Base-by-base conservation (phyloP, 140 eudicot genomes). In the Oenanthe javanica region DNA sequence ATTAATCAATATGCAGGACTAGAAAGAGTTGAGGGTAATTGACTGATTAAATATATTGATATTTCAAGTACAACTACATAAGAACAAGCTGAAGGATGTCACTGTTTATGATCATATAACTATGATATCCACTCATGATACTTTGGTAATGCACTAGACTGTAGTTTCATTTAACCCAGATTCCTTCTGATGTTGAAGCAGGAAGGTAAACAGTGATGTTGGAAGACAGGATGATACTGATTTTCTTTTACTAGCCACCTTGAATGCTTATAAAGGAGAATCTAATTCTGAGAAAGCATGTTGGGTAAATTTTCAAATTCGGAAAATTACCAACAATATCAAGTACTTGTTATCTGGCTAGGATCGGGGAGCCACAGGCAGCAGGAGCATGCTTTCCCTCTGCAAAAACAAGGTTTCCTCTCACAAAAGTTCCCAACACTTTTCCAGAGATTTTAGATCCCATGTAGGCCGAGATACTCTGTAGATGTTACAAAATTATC, bases 401-500 rank as follows among this genome's bases (percentile, higher is more conserved):
- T 51, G 82, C 85, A 48, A 72, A 95, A 6, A 95, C 97, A 5
- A 92, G 85, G 81, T 95, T 95, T 72, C 99, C 99, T 43, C 90
- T 81, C 36, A 93, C 90, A 57, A 92, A 89, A 38, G 99, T 95
- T 21, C 97, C 93, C 75, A 95, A 31, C 80, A 95, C 92, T 80
- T 91, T 95, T 55, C 99, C 99, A 0, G 85, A 10, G 21, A 95
- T 91, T 83, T 87, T 86, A 45, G 93, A 89, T 73, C 99, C 98
- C 90, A 93, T 87, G 90, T 95, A 95, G 45, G 99, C 99, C 0
- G 99, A 92, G 67, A 93, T 95, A 76, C 89, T 88, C 99, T 95
- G 79, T 83, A 14, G 21, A 64, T 38, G 49, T 27, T 14, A 79
- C 16, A 57, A 21, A 40, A 25, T 57, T 47, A 1, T n/a, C 15